These are phyloP conservation scores for Coffea eugenioides DNA, from an alignment of 257 asterid genomes.

Conservation along the genomic window DNA sequence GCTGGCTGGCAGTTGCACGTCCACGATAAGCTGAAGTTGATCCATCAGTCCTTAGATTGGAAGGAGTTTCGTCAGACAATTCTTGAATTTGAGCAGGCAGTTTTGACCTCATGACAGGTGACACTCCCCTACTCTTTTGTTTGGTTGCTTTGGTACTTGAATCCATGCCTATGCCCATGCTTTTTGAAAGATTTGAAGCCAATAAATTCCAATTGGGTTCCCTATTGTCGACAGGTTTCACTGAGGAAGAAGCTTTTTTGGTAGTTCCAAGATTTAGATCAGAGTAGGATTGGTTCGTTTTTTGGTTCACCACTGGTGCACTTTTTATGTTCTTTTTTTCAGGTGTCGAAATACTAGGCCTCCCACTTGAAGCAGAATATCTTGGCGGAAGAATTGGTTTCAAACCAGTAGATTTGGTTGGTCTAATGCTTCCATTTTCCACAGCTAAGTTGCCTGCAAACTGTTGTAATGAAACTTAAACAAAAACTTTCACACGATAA, in stretches of 20 bases:
- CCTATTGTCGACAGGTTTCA: slow-evolving; percentile 19
- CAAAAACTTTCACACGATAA: background rate
- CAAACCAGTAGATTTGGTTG: slow-evolving; percentile 30
- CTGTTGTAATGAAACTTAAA: slow-evolving; percentile 27
- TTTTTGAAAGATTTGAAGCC: slow-evolving; percentile 43
- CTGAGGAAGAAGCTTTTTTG: slow-evolving; percentile 20
- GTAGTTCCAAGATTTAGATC: slow-evolving; percentile 19
- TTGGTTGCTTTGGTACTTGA: slow-evolving; percentile 16
- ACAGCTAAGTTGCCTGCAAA: slow-evolving; percentile 47
- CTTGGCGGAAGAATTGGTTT: slow-evolving; percentile 39
- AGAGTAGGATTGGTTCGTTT: slow-evolving; percentile 21
- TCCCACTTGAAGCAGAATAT: slow-evolving; percentile 41
- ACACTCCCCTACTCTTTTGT: slow-evolving; percentile 39
- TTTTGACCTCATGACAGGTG: slow-evolving; percentile 37
- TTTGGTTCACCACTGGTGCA: slow-evolving; percentile 24
- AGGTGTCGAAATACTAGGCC: slow-evolving; percentile 26
- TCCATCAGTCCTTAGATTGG: slow-evolving; percentile 47
- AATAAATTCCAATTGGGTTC: slow-evolving; percentile 18
- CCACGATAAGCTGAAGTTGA: slow-evolving; percentile 51
- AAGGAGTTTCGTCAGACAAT: slow-evolving; percentile 42
- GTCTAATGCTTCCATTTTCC: slow-evolving; percentile 21
- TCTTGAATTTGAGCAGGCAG: slow-evolving; percentile 22
- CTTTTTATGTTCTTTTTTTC: slow-evolving; percentile 27
- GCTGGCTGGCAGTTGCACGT: slow-evolving; percentile 28
- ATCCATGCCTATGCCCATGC: slow-evolving; percentile 23